These are phyloP conservation scores for Mimosa bimucronata DNA, from an alignment of 306 rosid genomes.

Conservation along the genomic window DNA sequence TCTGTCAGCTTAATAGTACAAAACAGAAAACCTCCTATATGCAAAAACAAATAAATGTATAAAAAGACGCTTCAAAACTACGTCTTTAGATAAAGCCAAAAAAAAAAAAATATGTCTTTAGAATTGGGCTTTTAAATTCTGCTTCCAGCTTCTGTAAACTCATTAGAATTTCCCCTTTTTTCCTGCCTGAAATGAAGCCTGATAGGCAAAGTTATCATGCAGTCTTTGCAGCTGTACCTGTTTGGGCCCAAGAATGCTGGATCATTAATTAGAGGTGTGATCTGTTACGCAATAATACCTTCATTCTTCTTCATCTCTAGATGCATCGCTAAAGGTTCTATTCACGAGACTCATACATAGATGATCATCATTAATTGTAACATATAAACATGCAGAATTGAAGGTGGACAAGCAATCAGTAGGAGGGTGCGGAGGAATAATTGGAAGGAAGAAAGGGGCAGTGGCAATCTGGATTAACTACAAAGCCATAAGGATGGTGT, in stretches of 20 bases:
- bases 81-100: no score
- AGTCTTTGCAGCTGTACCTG: slow-evolving; percentile 77
- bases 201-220: slow-evolving; percentile 69
- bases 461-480: slow-evolving; percentile 69
- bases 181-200: slow-evolving; percentile 50
- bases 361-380: not conserved
- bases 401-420: slow-evolving; percentile 58
- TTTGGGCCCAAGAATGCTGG: slow-evolving; percentile 64
- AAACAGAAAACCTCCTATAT: not conserved
- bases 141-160: slow-evolving; percentile 3
- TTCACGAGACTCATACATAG: not conserved
- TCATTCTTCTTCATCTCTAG: not conserved
- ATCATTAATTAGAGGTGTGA: slow-evolving; percentile 54
- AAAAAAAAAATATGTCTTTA: no score
- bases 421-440: slow-evolving; percentile 71
- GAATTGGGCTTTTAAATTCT: not conserved
- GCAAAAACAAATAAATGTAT: not conserved
- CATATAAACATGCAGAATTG: slow-evolving; percentile 43
- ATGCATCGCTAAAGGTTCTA: not conserved
- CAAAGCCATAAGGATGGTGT: slow-evolving; percentile 64
- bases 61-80: not conserved
- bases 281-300: not conserved
- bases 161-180: not conserved
- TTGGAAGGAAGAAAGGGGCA: slow-evolving; percentile 83
- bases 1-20: not conserved